Percentiles rank a stretch among this genome's conserved stretches.
phyloP scores from a whole-genome alignment of 148 eudicot species.

The Rhododendron simsii region DNA sequence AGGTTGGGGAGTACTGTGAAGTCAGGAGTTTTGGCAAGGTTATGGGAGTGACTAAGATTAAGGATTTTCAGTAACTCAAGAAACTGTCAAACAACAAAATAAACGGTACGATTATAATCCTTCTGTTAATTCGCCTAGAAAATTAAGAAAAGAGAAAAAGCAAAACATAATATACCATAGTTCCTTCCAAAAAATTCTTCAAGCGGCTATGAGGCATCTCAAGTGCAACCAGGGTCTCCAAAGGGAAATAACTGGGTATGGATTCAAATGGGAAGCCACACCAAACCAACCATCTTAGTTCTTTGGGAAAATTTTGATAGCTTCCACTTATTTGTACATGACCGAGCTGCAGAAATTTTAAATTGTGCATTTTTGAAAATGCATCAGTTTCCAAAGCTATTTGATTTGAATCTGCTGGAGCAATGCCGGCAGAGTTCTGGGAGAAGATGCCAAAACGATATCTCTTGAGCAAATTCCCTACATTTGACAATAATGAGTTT shows the following conservation, averaged over 20 bases:
- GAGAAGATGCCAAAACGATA: neutral
- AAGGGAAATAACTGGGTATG: neutral
- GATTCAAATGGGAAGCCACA: neutral
- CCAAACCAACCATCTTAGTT: neutral
- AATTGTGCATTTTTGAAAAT: neutral
- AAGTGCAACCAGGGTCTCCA: neutral
- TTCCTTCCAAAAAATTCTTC: neutral
- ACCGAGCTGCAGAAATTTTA: neutral
- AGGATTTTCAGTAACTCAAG: neutral
- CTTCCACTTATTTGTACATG: neutral
- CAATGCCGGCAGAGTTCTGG: neutral
- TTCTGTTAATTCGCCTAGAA: neutral
- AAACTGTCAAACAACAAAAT: neutral
- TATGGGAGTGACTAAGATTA: constrained; percentile 1
- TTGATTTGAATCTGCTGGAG: neutral
- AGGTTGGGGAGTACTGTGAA: neutral
- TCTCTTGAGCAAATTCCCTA: neutral
- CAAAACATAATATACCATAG: neutral
- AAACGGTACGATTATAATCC: neutral
- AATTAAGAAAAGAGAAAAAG: neutral
- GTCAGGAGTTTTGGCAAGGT: neutral
- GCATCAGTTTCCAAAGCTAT: neutral
- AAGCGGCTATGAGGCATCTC: constrained; percentile 3
- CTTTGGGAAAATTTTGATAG: neutral
- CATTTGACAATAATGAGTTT: neutral